Percentiles rank a stretch among this genome's conserved stretches.
These are phyloP conservation scores for Lachnellula occidentalis DNA, from an alignment of 2,329 filamentous ascomycete genomes.

Conservation along the genomic window DNA sequence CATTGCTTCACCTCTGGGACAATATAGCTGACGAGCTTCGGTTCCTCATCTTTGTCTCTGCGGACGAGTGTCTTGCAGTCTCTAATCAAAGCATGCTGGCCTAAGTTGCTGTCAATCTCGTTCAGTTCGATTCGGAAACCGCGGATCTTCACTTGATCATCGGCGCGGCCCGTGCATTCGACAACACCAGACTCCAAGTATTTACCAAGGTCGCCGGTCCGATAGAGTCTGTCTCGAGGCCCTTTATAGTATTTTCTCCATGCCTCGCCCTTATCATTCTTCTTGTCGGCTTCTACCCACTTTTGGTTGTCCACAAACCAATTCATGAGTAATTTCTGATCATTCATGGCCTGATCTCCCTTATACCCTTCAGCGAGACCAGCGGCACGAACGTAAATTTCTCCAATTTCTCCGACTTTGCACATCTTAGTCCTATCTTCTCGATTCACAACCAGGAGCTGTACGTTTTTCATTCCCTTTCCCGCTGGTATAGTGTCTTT, in stretches of 20 bases:
- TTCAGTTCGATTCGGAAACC: slow-evolving; percentile 93
- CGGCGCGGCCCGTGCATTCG: slow-evolving; percentile 72
- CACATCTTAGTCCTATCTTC: slow-evolving; percentile 63
- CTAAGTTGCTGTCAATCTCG: slow-evolving; percentile 84
- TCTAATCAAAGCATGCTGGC: slow-evolving; percentile 66
- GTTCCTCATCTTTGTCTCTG: slow-evolving; percentile 79
- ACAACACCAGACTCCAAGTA: slow-evolving; percentile 65
- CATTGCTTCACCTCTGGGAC: slow-evolving; percentile 77
- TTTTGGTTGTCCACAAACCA: slow-evolving; percentile 33
- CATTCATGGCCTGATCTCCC: slow-evolving; percentile 16
- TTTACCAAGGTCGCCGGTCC: slow-evolving; percentile 79
- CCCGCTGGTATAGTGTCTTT: slow-evolving; percentile 78
- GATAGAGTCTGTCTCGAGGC: slow-evolving; percentile 78
- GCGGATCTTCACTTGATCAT: slow-evolving; percentile 91
- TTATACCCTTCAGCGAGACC: slow-evolving; percentile 80
- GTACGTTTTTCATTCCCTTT: slow-evolving; percentile 81
- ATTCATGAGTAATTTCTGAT: slow-evolving; percentile 30
- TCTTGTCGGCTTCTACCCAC: slow-evolving; percentile 40
- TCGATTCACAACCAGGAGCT: slow-evolving; percentile 76
- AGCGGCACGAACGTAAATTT: slow-evolving; percentile 76
- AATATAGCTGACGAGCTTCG: slow-evolving; percentile 81
- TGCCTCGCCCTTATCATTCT: slow-evolving; percentile 61
- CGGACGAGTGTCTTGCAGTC: slow-evolving; percentile 84
- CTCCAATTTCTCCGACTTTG: slow-evolving; percentile 73
- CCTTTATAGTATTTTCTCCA: slow-evolving; percentile 79